Conservation (phyloP, 345 rosid genomes). For the Corymbia maculata region DNA sequence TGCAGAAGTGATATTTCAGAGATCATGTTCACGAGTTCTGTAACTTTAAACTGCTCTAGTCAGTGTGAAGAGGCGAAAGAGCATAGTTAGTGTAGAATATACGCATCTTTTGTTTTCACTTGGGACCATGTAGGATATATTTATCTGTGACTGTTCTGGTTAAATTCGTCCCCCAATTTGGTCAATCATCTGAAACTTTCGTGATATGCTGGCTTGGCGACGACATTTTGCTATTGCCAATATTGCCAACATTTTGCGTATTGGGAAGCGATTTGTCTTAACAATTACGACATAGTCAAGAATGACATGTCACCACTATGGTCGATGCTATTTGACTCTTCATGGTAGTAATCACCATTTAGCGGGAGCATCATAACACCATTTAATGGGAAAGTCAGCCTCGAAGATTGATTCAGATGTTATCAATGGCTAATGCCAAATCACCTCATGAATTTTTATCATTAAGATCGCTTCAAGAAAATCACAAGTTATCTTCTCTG, state of each 20-base stretch:
- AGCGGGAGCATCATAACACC: not conserved
- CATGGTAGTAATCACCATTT: not conserved
- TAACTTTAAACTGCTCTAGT: not conserved
- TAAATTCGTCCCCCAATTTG: not conserved
- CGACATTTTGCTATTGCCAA: not conserved
- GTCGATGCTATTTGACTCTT: not conserved
- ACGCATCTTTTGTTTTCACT: not conserved
- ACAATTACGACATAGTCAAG: not conserved
- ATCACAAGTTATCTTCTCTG: not conserved
- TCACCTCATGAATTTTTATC: not conserved
- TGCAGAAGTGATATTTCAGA: not conserved
- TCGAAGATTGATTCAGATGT: not conserved
- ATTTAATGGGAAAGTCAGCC: not conserved
- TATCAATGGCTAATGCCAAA: fast-evolving
- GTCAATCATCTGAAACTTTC: not conserved
- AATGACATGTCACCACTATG: not conserved
- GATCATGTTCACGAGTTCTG: not conserved
- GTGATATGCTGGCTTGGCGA: not conserved
- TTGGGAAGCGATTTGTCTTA: not conserved
- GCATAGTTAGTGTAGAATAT: not conserved
- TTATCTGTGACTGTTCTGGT: not conserved
- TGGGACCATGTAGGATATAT: not conserved
- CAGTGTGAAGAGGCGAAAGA: not conserved
- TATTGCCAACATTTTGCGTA: too few relatives aligned
- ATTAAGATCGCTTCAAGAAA: not conserved